A percentile compares a stretch with the other conserved stretches of the same genome.
Conservation (phyloP, 169 alveolate species). For the Plasmodium coatneyi region DNA sequence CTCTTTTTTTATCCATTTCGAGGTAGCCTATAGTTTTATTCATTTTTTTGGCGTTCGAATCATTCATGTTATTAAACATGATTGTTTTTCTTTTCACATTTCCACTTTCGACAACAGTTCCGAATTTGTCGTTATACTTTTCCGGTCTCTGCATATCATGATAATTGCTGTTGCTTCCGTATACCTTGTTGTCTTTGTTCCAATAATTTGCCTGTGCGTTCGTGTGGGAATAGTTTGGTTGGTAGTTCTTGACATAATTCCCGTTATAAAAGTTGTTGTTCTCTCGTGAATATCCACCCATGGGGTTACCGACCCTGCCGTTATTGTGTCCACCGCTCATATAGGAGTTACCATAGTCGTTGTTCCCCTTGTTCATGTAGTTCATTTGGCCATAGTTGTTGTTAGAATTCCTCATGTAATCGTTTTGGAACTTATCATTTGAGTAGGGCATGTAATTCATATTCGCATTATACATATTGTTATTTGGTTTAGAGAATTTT, state of each 20-base stretch:
- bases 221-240: not conserved
- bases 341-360: not conserved
- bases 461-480: not conserved
- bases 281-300: not conserved
- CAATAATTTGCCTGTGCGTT: not conserved
- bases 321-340: not conserved
- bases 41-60: not conserved
- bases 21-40: not conserved
- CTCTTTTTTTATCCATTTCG: slow-evolving; percentile 12
- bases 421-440: slow-evolving; percentile 6
- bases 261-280: not conserved
- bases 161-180: not conserved
- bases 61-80: slow-evolving; percentile 15
- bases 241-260: not conserved
- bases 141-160: not conserved
- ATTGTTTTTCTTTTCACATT: slow-evolving; percentile 57
- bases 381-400: slow-evolving; percentile 8
- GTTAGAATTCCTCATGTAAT: not conserved
- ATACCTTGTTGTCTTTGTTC: not conserved
- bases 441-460: not conserved
- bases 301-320: not conserved
- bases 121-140: slow-evolving; percentile 17
- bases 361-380: not conserved
- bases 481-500: not conserved
- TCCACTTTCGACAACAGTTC: slow-evolving; percentile 32